Base-by-base conservation (phyloP, 177 flowering plant genomes). In the Vitis hybrid region DNA sequence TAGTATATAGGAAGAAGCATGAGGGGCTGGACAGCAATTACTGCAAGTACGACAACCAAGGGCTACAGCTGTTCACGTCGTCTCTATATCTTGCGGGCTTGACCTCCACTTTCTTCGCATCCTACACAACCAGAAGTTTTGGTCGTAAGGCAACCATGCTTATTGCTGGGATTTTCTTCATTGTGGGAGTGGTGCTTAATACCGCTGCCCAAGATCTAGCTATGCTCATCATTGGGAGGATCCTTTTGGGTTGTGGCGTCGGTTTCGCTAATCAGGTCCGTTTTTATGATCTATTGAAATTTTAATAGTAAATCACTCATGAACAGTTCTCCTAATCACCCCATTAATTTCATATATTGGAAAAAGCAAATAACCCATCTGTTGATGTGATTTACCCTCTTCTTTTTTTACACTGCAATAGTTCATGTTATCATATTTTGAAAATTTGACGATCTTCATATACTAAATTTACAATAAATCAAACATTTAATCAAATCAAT, bases 261-360 rank as follows among this genome's bases (percentile, higher is more conserved):
- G 99, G 99, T 33, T 96, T 96, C 33, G 99, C 97, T 64, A 96
- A 96, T 77, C 98, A 96, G 97, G 99, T 91, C 11, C n/a, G 11
- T 53, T 18, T 15, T 13, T 67, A 38, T 52, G 17, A 17, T 63
- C 59, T 62, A 28, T 77, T 55, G 24, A 10, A 50, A 58, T 19
- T 13, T 22, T 12, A 18, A 47, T 4, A 4, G 20, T 51, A 6
- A 2, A 17, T 28, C 5, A 11, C 24, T 66, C 28, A 24, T 24
- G 15, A 65, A 33, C 44, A 33, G 7, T 33, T 3, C 24, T 33
- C 44, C 44, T 33, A 33, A 33, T 33, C 8, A 33, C 44, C 44
- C 5, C 7, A 24, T 24, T 22, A 22, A 22, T 22, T 24, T 24
- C 28, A 24, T 24, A 24, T 24, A 24, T 24, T 24, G 28, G 28